Base-by-base conservation (phyloP, 805 yeast species). In the Schizosaccharomyces cryophilus region DNA sequence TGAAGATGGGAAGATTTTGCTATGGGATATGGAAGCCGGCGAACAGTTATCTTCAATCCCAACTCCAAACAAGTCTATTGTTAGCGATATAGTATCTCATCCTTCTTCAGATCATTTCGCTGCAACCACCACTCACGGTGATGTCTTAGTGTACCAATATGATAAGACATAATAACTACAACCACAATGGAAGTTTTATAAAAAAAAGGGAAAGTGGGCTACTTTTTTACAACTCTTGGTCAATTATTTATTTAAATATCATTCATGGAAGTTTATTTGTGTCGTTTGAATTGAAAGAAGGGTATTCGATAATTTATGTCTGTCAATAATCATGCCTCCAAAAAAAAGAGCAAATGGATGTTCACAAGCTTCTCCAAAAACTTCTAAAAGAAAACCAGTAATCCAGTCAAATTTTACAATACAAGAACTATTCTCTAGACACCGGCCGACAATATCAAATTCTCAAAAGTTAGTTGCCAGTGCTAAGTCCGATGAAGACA, bases 1-100 rank as follows among this genome's bases (percentile, higher is more conserved):
- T 45, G 71, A 70, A 59, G 67, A 67, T 42, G 70, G 70, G 24
- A 56, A 59, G 42, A 42, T 70, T 3, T 66, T 60, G 42, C 62
- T 64, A 7, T 70, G 71, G 71, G 69, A 68, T 30, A 24, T 21
- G n/a, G 56, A 51, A 26, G 9, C 21, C 5, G 56, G 26, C 9
- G 26, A n/a, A 5, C 51, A 45, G 17, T 19, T 45, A 45, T 15
- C 51, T 11, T 45, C 51, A 19, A 45, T 24, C 7, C 17, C 51
- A n/a, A 24, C 26, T n/a, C 26, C 26, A 4, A 24, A 24, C 17
- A 45, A 9, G 21, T 24, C 51, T 19, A 45, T 45, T 13, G 51
- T 45, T 24, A 45, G 26, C 17, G 51, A 45, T 45, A 45, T 45
- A 7, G 21, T 24, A 6, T 45, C 26, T 45, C 51, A 45, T 45